Conservation (phyloP, 169 alveolate species). For the Plasmodium yoelii region DNA sequence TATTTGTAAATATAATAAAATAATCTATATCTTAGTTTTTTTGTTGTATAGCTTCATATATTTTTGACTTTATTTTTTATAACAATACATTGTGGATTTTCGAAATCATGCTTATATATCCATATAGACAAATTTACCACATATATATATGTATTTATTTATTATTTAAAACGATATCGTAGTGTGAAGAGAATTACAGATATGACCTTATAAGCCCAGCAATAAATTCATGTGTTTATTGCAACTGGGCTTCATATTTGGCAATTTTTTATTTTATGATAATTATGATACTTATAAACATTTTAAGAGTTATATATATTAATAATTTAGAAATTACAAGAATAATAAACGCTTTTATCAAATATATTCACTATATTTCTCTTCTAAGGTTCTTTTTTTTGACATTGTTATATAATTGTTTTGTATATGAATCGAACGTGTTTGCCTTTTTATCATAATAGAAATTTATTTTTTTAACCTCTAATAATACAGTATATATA, state of each 20-base stretch:
- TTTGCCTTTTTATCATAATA: too few species aligned
- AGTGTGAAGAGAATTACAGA: conserved; percentile 73
- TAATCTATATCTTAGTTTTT: neutral
- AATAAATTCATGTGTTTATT: conserved; percentile 25
- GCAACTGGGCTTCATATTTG: conserved; percentile 28
- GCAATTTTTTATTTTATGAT: conserved; percentile 9
- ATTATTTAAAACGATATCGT: neutral
- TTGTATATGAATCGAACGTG: too few species aligned
- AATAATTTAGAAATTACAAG: conserved; percentile 12
- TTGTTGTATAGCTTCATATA: neutral
- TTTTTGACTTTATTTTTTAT: neutral
- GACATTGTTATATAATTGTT: too few species aligned
- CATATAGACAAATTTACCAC: neutral
- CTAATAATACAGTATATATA: neutral
- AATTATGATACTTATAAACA: conserved; percentile 11
- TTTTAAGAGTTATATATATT: conserved; percentile 25
- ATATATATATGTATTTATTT: neutral
- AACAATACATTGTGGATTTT: too few species aligned
- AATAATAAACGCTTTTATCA: conserved; percentile 28
- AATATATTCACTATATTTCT: conserved; percentile 42
- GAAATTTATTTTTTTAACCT: neutral
- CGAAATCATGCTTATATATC: conserved; percentile 3
- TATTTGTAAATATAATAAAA: conserved; percentile 9
- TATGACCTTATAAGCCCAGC: conserved; percentile 35
- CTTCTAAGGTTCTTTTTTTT: conserved; percentile 40